Percentiles rank a stretch among this genome's conserved stretches.
These are phyloP conservation scores for Omphalotus guepiniiformis DNA, from an alignment of 768 basidiomycete species.

Conservation along the genomic window DNA sequence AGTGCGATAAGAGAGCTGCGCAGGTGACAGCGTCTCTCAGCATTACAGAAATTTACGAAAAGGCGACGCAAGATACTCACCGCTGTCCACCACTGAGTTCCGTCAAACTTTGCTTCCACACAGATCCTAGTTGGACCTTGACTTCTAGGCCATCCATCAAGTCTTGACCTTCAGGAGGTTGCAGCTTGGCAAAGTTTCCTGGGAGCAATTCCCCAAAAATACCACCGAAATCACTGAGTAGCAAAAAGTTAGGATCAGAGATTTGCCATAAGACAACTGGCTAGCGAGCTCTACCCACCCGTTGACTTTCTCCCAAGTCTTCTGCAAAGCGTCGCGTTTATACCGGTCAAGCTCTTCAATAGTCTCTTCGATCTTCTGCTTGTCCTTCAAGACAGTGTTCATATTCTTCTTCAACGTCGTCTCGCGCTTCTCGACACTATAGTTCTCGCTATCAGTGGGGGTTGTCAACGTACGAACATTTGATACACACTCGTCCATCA, in stretches of 20 bases:
- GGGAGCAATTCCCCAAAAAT: conserved; percentile 96
- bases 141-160: conserved; percentile 95
- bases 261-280: no score
- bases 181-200: conserved; percentile 93
- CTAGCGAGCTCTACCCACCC: conserved; percentile 69
- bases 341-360: conserved; percentile 91
- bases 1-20: conserved; percentile 92
- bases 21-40: no score
- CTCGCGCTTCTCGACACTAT: conserved; percentile 93
- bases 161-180: conserved; percentile 90
- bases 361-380: conserved; percentile 91
- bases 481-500: conserved; percentile 81
- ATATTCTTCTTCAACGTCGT: conserved; percentile 84
- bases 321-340: conserved; percentile 89
- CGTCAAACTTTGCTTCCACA: conserved; percentile 98
- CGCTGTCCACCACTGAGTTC: conserved; percentile 97
- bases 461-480: background rate
- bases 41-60: background rate
- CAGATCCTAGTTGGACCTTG: conserved; percentile 89
- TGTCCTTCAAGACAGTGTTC: conserved; percentile 83
- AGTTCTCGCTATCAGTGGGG: background rate
- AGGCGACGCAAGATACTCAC: conserved; percentile 33
- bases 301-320: conserved; percentile 96
- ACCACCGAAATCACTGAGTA: conserved; percentile 84
- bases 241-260: background rate